A percentile compares a stretch with the other conserved stretches of the same genome.
These are phyloP conservation scores for Camelina sativa DNA, from an alignment of 345 rosid genomes.

Conservation along the genomic window DNA sequence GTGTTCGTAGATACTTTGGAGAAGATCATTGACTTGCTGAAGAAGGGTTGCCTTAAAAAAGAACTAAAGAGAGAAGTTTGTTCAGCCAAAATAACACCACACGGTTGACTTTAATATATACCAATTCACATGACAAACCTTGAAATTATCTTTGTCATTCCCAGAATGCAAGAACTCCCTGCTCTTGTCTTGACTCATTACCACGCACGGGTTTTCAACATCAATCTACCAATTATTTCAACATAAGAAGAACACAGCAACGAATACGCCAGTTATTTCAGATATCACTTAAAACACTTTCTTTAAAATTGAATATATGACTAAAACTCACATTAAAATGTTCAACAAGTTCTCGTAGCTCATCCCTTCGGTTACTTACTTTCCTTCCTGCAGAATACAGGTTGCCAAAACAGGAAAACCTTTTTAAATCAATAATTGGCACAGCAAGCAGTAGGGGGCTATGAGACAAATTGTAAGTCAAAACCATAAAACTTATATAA, in stretches of 20 bases:
- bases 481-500: not conserved
- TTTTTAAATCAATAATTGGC: not conserved
- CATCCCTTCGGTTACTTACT: constrained; percentile 72
- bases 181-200: constrained; percentile 99
- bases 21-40: constrained; percentile 91
- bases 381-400: constrained; percentile 66
- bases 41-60: constrained; percentile 96
- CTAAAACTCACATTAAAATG: constrained; percentile 83
- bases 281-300: not conserved
- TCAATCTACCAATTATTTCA: constrained; percentile 62
- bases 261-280: constrained; percentile 14
- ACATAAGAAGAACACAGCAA: constrained; percentile 13
- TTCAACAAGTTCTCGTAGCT: constrained; percentile 82
- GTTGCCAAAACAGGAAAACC: not conserved
- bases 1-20: constrained; percentile 63
- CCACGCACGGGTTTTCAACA: constrained; percentile 96
- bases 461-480: not conserved
- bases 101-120: constrained; percentile 14
- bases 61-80: constrained; percentile 58
- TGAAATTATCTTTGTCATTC: constrained; percentile 92
- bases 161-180: constrained; percentile 98
- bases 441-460: constrained; percentile 4
- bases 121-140: constrained; percentile 51
- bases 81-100: constrained; percentile 42
- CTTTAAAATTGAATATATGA: not conserved